These are phyloP conservation scores for Phytopythium oedochilum DNA, from an alignment of 352 stramenopile species.

Conservation along the genomic window DNA sequence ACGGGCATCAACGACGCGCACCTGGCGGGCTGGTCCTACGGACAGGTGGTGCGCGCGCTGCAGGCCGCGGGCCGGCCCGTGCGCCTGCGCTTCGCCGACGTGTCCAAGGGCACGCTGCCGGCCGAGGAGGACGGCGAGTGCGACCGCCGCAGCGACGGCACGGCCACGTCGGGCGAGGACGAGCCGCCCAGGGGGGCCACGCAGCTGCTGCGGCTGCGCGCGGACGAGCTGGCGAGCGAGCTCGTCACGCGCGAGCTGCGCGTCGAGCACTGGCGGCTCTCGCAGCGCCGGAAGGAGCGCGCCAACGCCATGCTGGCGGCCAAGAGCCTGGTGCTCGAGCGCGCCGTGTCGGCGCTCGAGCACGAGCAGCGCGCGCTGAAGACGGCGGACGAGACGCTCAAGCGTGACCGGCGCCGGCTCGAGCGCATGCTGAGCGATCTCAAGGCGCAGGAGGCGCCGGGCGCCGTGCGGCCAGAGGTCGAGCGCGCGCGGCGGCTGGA, in stretches of 20 bases:
- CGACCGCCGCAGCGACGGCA: constrained; percentile 1
- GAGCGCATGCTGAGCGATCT: constrained; percentile 41
- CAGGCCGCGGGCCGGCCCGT: constrained; percentile 43
- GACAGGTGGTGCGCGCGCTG: constrained; percentile 48
- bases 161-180: constrained; percentile 1
- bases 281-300: constrained; percentile 3
- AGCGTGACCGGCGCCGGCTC: constrained; percentile 33
- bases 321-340: constrained; percentile 17
- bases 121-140: constrained; percentile 21
- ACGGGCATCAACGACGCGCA: constrained; percentile 38
- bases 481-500: constrained; percentile 37
- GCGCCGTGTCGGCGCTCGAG: constrained; percentile 29
- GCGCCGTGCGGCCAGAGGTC: constrained; percentile 41
- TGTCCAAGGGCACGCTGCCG: constrained; percentile 30
- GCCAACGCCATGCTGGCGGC: not conserved
- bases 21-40: constrained; percentile 50
- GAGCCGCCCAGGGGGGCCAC: constrained; percentile 9
- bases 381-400: constrained; percentile 33
- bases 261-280: constrained; percentile 10
- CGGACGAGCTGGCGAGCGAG: constrained; percentile 9
- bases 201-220: constrained; percentile 7
- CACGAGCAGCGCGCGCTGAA: constrained; percentile 22
- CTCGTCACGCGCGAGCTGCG: constrained; percentile 15
- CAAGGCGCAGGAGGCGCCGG: constrained; percentile 34
- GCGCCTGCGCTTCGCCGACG: constrained; percentile 49